Evolutionary conservation across 2,329 filamentous ascomycete genomes (phyloP).

Genomic region (Fusarium sp.): DNA sequence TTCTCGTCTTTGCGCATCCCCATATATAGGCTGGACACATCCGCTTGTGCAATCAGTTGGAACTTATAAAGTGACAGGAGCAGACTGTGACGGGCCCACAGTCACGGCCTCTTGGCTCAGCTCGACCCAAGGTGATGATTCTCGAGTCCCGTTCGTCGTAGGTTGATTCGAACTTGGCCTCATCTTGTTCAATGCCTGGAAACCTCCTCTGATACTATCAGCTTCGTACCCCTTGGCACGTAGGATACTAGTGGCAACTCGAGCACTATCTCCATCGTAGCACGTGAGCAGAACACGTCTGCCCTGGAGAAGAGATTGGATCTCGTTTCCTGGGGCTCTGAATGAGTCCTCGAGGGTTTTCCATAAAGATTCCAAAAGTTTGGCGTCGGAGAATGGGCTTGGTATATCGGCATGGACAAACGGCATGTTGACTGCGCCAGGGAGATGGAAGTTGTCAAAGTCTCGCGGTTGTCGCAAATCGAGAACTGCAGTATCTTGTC

Average conservation of each 20-base stretch:
- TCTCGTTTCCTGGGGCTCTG: constrained; percentile 42
- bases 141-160: neutral
- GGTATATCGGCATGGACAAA: constrained; percentile 55
- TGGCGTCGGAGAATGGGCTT: constrained; percentile 63
- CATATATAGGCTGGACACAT: neutral
- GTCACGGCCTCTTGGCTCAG: constrained; percentile 14
- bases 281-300: constrained; percentile 64
- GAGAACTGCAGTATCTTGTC: constrained; percentile 55
- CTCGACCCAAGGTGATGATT: constrained; percentile 26
- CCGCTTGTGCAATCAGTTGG: neutral
- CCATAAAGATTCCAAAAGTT: constrained; percentile 63
- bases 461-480: constrained; percentile 62
- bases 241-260: constrained; percentile 68
- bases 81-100: constrained; percentile 8
- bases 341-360: constrained; percentile 62
- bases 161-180: constrained; percentile 19
- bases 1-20: neutral
- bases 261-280: constrained; percentile 68
- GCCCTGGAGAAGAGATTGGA: constrained; percentile 45
- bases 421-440: constrained; percentile 62
- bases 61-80: constrained; percentile 20
- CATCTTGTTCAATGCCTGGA: constrained; percentile 59
- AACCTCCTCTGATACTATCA: constrained; percentile 62
- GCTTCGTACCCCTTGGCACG: constrained; percentile 65
- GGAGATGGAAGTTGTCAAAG: constrained; percentile 60